These are phyloP conservation scores for Erigeron philadelphicus DNA, from an alignment of 140 eudicot species.

Conservation along the genomic window DNA sequence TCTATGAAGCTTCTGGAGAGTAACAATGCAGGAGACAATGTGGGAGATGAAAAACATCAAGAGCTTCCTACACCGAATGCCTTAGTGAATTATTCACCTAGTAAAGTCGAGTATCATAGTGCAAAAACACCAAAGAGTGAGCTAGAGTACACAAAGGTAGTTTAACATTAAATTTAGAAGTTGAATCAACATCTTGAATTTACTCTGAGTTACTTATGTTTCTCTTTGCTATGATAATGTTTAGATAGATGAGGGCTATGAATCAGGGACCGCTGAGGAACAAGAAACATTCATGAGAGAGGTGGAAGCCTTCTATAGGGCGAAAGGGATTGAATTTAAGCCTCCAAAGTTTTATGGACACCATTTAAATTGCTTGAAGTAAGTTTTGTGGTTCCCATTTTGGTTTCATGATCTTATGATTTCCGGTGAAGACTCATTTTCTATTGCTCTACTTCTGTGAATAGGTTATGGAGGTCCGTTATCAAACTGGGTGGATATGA, in stretches of 20 bases:
- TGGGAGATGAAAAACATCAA: slow-evolving; percentile 30
- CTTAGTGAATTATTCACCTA: slow-evolving; percentile 30
- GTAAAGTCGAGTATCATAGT: slow-evolving; percentile 29
- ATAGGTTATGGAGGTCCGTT: slow-evolving; percentile 89
- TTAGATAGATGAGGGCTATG: slow-evolving; percentile 70
- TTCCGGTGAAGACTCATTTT: slow-evolving; percentile 10
- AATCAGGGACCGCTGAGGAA: slow-evolving; percentile 75
- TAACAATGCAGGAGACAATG: slow-evolving; percentile 25
- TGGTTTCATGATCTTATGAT: neutral
- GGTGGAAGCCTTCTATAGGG: slow-evolving; percentile 55
- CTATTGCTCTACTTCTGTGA: slow-evolving; percentile 17
- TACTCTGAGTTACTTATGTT: slow-evolving; percentile 5
- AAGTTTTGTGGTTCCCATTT: slow-evolving; percentile 22
- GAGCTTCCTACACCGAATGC: slow-evolving; percentile 33
- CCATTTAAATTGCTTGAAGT: slow-evolving; percentile 74
- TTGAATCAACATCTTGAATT: slow-evolving; percentile 8
- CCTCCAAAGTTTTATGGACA: slow-evolving; percentile 95
- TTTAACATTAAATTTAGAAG: slow-evolving; percentile 5
- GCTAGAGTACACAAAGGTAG: slow-evolving; percentile 39
- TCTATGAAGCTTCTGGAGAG: neutral
- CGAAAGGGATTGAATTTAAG: slow-evolving; percentile 56
- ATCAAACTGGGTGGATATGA: slow-evolving; percentile 85
- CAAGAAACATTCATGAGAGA: slow-evolving; percentile 79
- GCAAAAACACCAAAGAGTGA: slow-evolving; percentile 33
- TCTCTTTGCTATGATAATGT: neutral